These are phyloP conservation scores for Trypanosoma lewisi DNA, from an alignment of 208 protist genomes.

Conservation along the genomic window DNA sequence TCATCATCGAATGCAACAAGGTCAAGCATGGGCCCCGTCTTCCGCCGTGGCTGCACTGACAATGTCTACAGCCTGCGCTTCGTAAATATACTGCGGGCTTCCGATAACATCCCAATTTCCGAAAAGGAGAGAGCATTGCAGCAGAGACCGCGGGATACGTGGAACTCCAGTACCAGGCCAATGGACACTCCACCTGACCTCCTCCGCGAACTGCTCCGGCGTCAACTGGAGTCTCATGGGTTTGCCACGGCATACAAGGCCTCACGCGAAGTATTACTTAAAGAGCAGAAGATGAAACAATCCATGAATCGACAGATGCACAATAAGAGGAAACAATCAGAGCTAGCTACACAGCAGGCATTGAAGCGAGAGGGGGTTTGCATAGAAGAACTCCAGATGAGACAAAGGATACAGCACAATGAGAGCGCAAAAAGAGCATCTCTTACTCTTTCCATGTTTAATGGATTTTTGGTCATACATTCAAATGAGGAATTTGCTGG, in stretches of 20 bases:
- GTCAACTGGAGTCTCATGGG: slow-evolving; percentile 13
- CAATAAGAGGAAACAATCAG: neutral
- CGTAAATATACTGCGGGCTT: slow-evolving; percentile 11
- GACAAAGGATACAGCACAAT: neutral
- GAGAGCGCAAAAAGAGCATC: slow-evolving; percentile 1
- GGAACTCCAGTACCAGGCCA: slow-evolving; percentile 21
- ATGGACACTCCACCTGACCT: neutral
- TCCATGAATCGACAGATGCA: neutral
- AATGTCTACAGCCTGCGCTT: slow-evolving; percentile 27
- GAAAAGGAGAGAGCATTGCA: neutral
- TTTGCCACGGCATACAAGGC: slow-evolving; percentile 15
- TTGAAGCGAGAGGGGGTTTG: neutral
- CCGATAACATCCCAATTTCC: neutral
- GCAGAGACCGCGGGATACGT: slow-evolving; percentile 2
- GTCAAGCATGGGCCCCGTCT: slow-evolving; percentile 33
- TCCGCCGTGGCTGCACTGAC: slow-evolving; percentile 47
- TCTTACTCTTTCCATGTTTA: neutral
- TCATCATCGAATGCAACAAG: slow-evolving; percentile 6
- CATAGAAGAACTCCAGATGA: slow-evolving; percentile 6
- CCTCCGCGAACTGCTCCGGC: slow-evolving; percentile 8
- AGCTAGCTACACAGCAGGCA: neutral
- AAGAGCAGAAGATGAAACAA: slow-evolving; percentile 2
- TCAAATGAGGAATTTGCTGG: slow-evolving; percentile 30
- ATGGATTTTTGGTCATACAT: neutral
- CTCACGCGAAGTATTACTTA: neutral